These are phyloP conservation scores for Ophiostoma novo-ulmi DNA, from an alignment of 2,329 filamentous ascomycete species.

Conservation along the genomic window DNA sequence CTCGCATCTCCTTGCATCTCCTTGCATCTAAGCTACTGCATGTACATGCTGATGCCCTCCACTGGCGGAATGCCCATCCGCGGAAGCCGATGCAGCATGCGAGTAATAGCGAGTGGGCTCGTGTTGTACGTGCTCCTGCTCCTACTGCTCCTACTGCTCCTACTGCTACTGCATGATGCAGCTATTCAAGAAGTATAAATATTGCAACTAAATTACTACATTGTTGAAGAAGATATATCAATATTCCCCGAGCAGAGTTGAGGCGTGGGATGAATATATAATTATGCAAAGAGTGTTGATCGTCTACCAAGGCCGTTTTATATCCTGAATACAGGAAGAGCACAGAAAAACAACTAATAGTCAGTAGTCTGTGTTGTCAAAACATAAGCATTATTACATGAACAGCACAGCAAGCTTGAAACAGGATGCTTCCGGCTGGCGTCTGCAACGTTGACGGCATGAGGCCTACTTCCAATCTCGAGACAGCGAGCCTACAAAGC, in stretches of 20 bases:
- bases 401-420: neutral
- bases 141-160: neutral
- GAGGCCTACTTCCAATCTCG: neutral
- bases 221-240: neutral
- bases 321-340: neutral
- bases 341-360: neutral
- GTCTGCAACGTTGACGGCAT: neutral
- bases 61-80: neutral
- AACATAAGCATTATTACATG: neutral
- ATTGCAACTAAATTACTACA: neutral
- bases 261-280: neutral
- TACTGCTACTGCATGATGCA: conserved; percentile 5
- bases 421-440: neutral
- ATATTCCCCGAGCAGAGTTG: neutral
- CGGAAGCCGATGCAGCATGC: neutral
- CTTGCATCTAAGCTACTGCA: conserved; percentile 2
- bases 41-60: neutral
- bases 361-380: too few species aligned
- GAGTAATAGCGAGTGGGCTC: neutral
- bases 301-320: neutral
- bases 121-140: neutral
- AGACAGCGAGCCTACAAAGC: neutral
- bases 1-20: neutral
- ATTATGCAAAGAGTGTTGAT: neutral
- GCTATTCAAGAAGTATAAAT: neutral